phyloP scores from a whole-genome alignment of 352 stramenopile genomes.

The Phytophthora quininea region DNA sequence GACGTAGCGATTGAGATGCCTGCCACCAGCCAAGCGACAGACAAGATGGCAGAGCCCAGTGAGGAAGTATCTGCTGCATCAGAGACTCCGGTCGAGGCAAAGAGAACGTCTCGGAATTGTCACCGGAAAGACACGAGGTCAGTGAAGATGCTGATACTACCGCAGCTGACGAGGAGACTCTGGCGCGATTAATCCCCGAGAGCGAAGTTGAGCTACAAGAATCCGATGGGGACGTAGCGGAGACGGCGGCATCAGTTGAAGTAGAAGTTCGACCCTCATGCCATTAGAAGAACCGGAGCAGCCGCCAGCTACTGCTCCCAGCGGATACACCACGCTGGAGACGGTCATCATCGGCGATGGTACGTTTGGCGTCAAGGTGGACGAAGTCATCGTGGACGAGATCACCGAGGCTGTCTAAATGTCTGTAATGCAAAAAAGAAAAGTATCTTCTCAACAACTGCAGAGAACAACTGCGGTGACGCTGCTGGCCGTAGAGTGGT shows the following conservation, averaged over 20 bases:
- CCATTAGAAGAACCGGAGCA: slow-evolving; percentile 8
- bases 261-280: not conserved
- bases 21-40: slow-evolving; percentile 23
- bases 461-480: too few species aligned
- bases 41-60: slow-evolving; percentile 1
- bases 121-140: slow-evolving; percentile 12
- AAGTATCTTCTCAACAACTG: slow-evolving; percentile 4
- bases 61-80: not conserved
- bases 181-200: slow-evolving; percentile 26
- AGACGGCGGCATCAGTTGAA: not conserved
- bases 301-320: not conserved
- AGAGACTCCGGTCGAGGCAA: slow-evolving; percentile 1
- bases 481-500: too few species aligned
- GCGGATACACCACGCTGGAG: slow-evolving; percentile 33
- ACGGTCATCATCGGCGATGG: slow-evolving; percentile 41
- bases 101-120: slow-evolving; percentile 5
- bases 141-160: not conserved
- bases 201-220: slow-evolving; percentile 21
- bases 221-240: not conserved
- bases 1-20: slow-evolving; percentile 25
- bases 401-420: slow-evolving; percentile 63
- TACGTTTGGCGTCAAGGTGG: slow-evolving; percentile 54
- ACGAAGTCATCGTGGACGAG: slow-evolving; percentile 62
- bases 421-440: slow-evolving; percentile 16
- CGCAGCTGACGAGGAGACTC: slow-evolving; percentile 12